These are phyloP conservation scores for Oryza officinalis DNA, from an alignment of 176 grass and related monocot genomes.

Conservation along the genomic window DNA sequence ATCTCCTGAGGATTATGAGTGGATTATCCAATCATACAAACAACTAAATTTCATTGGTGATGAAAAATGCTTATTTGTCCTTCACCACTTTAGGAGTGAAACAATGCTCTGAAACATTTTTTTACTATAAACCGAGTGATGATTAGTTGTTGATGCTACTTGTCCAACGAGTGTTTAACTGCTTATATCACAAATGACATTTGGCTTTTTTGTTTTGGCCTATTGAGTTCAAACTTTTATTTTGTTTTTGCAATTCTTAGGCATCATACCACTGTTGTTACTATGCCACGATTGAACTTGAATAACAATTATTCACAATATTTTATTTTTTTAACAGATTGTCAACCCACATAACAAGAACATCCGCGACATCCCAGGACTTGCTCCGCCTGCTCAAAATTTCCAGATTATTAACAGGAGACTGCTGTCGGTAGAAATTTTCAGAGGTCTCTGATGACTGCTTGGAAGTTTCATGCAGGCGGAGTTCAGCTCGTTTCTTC, in stretches of 20 bases:
- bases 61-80: neutral
- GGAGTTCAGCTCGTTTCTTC: conserved; percentile 8
- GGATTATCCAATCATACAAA: neutral
- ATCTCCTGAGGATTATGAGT: neutral
- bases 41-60: neutral
- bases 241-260: neutral
- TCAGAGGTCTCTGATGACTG: conserved; percentile 39
- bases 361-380: conserved; percentile 85
- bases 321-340: conserved; percentile 58
- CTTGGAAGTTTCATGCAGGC: neutral
- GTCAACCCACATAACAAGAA: conserved; percentile 82
- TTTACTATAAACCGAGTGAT: neutral
- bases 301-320: neutral
- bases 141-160: neutral
- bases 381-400: conserved; percentile 90
- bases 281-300: neutral
- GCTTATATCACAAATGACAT: neutral
- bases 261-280: neutral
- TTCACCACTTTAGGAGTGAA: conserved; percentile 10
- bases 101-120: conserved; percentile 12
- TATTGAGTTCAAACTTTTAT: neutral
- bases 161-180: neutral
- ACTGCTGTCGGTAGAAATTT: conserved; percentile 62
- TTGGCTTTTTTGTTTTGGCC: neutral
- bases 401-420: conserved; percentile 55